A percentile compares a stretch with the other conserved stretches of the same genome.
These are phyloP conservation scores for Pythium dissotocum DNA, from an alignment of 352 stramenopile genomes.

Conservation along the genomic window DNA sequence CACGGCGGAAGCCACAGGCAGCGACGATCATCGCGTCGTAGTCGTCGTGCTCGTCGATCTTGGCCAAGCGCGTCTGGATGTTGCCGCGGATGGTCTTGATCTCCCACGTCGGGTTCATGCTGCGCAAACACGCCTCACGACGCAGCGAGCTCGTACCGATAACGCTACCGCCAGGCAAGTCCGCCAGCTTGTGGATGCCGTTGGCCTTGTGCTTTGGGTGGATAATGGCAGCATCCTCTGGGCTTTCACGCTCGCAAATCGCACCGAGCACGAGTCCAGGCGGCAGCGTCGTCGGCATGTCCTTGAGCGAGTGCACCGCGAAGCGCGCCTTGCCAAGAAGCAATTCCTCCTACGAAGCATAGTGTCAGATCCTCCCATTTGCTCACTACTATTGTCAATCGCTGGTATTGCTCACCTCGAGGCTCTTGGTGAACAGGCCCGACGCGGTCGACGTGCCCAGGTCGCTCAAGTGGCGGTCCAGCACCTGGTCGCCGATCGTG, in stretches of 20 bases:
- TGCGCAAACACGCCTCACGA: conserved; percentile 71
- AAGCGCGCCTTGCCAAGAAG: conserved; percentile 66
- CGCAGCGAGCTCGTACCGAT: conserved; percentile 86
- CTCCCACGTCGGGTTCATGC: conserved; percentile 66
- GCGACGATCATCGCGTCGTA: conserved; percentile 89
- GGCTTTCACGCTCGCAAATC: conserved; percentile 83
- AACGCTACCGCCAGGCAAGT: conserved; percentile 64
- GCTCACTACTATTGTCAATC: not conserved
- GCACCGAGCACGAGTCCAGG: conserved; percentile 74
- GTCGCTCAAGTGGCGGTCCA: conserved; percentile 76
- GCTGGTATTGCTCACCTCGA: conserved; percentile 53
- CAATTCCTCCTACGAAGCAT: conserved; percentile 52
- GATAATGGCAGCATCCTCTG: conserved; percentile 80
- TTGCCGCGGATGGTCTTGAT: conserved; percentile 89
- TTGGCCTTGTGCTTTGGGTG: conserved; percentile 84
- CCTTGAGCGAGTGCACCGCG: conserved; percentile 90
- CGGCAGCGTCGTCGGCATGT: conserved; percentile 86
- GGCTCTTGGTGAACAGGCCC: conserved; percentile 89
- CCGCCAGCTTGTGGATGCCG: conserved; percentile 48
- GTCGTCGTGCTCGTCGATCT: conserved; percentile 81
- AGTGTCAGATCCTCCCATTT: not conserved
- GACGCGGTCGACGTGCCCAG: conserved; percentile 66
- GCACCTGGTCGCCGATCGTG: conserved; percentile 79
- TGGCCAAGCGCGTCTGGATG: conserved; percentile 85
- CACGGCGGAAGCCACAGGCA: conserved; percentile 78